Evolutionary conservation across 164 flowering plant genomes (phyloP).

Genomic region (Piper betle): DNA sequence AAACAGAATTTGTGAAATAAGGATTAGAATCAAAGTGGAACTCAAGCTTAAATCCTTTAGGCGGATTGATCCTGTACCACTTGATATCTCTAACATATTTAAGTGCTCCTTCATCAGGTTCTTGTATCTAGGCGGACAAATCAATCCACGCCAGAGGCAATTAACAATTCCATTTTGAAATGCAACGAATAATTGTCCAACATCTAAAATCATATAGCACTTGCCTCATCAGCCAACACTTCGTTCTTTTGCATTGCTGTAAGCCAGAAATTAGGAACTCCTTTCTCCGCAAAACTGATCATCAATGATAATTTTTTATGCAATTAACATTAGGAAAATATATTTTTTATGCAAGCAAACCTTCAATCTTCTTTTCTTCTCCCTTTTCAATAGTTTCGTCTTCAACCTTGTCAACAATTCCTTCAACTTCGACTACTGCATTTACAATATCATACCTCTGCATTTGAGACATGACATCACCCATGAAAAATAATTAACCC

Average conservation of each 20-base stretch:
- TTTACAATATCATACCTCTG: no score
- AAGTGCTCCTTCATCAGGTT: constrained; percentile 91
- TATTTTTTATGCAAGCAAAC: not conserved
- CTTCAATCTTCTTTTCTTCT: no score
- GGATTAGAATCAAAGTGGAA: constrained; percentile 81
- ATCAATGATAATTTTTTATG: not conserved
- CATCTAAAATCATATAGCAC: not conserved
- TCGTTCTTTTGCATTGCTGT: constrained; percentile 79
- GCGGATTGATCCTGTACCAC: constrained; percentile 63
- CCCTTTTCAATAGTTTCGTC: no score
- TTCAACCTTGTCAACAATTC: no score
- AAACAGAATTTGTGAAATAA: constrained; percentile 60
- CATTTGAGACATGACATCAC: no score
- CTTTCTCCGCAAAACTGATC: constrained; percentile 35
- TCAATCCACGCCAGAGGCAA: not conserved
- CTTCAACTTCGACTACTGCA: no score
- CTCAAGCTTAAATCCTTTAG: constrained; percentile 93
- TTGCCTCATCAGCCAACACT: constrained; percentile 64
- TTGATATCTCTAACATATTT: constrained; percentile 79
- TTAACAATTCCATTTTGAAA: not conserved
- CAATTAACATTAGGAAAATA: not conserved
- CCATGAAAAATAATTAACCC: no score
- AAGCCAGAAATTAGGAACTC: constrained; percentile 88
- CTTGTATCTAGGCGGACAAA: constrained; percentile 38
- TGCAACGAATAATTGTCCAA: not conserved